Conservation (phyloP, 2,329 filamentous ascomycete species). For the Lachnellula arida region DNA sequence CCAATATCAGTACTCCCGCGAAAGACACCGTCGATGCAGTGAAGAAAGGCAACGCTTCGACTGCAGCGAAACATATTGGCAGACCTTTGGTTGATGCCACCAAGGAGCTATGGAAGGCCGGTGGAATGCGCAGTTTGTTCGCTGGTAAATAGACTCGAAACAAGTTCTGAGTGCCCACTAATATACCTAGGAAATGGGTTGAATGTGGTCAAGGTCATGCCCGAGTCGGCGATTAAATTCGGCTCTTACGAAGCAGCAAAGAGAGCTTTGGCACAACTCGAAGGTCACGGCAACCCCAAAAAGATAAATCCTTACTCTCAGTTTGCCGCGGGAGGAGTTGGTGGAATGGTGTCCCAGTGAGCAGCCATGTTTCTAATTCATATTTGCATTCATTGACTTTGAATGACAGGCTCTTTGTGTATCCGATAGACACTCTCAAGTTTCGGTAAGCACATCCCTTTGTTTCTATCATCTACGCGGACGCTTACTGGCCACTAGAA, state of each 20-base stretch:
- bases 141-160: conserved; percentile 60
- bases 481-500: conserved; percentile 33
- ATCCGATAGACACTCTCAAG: conserved; percentile 49
- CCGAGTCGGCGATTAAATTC: conserved; percentile 97
- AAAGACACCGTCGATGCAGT: conserved; percentile 58
- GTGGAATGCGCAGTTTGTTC: conserved; percentile 85
- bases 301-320: conserved; percentile 79
- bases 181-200: conserved; percentile 73
- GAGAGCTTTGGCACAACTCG: conserved; percentile 75
- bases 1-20: conserved; percentile 66
- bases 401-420: conserved; percentile 70
- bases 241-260: conserved; percentile 96
- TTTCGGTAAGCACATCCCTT: conserved; percentile 44
- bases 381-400: conserved; percentile 7
- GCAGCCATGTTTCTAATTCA: conserved; percentile 34
- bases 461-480: neutral
- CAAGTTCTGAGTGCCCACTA: conserved; percentile 11
- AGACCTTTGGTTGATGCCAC: conserved; percentile 69
- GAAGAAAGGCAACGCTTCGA: conserved; percentile 63
- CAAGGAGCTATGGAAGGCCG: conserved; percentile 76
- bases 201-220: conserved; percentile 97
- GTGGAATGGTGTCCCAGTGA: conserved; percentile 89
- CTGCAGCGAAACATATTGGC: conserved; percentile 60
- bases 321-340: conserved; percentile 84
- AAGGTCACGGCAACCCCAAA: conserved; percentile 80